phyloP scores from a whole-genome alignment of 2,329 filamentous ascomycete genomes.

The Nemania diffusa region DNA sequence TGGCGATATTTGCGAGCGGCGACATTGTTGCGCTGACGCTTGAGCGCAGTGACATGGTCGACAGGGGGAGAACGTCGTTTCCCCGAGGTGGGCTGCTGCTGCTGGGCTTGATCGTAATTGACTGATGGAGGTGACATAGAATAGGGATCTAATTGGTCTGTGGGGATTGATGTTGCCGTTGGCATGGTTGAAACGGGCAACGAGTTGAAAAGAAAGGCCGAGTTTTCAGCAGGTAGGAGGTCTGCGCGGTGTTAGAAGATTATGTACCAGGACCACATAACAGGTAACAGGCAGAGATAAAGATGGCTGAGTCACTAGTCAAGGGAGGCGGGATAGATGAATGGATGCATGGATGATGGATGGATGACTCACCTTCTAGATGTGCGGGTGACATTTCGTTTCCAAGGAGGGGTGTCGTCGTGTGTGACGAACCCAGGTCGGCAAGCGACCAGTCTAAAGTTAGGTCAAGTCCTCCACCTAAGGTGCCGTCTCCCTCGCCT shows the following conservation, averaged over 20 bases:
- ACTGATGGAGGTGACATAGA: constrained; percentile 33
- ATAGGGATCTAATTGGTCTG: constrained; percentile 30
- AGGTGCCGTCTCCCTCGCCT: constrained; percentile 29
- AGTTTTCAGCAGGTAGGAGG: constrained; percentile 40
- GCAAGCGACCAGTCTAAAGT: constrained; percentile 44
- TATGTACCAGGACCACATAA: constrained; percentile 1
- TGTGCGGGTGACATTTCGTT: constrained; percentile 39
- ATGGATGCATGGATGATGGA: constrained; percentile 14
- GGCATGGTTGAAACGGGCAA: constrained; percentile 32
- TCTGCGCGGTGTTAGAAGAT: constrained; percentile 36
- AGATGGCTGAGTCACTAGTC: constrained; percentile 1
- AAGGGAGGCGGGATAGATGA: neutral
- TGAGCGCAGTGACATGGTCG: constrained; percentile 54
- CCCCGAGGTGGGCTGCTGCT: constrained; percentile 43
- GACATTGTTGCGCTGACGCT: constrained; percentile 75
- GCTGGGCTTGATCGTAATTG: constrained; percentile 40
- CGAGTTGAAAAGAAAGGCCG: constrained; percentile 42
- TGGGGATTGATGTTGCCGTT: constrained; percentile 29
- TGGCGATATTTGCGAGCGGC: constrained; percentile 78
- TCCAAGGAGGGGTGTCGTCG: constrained; percentile 41
- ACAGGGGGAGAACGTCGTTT: constrained; percentile 44
- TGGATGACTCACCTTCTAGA: constrained; percentile 42
- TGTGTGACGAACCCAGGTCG: constrained; percentile 38
- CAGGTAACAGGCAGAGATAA: constrained; percentile 8
- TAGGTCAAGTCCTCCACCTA: constrained; percentile 23